phyloP scores from a whole-genome alignment of 208 protist species.

The Acanthamoeba royreba region DNA sequence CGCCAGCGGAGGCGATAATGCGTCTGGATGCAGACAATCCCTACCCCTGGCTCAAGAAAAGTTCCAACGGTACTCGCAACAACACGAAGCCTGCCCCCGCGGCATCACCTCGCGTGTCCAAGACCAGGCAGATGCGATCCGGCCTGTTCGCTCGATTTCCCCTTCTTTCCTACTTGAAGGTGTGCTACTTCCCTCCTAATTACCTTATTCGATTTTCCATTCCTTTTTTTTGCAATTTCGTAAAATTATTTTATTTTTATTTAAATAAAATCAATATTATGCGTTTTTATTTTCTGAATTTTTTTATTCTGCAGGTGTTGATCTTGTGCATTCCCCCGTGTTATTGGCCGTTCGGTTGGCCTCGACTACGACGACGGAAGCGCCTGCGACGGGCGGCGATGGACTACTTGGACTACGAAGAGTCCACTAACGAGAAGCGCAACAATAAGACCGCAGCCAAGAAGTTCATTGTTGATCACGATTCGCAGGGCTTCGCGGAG shows the following conservation, averaged over 20 bases:
- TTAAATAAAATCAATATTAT: too few species aligned
- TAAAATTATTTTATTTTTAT: too few species aligned
- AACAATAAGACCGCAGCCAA: not conserved
- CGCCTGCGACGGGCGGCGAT: not conserved
- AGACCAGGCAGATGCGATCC: not conserved
- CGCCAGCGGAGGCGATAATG: too few species aligned
- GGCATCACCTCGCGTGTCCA: not conserved
- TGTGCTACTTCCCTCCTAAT: too few species aligned
- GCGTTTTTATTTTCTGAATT: too few species aligned
- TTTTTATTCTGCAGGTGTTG: too few species aligned
- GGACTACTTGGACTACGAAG: not conserved
- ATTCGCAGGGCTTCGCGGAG: not conserved
- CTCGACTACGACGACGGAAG: not conserved
- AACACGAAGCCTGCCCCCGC: not conserved
- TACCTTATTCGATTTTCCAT: too few species aligned
- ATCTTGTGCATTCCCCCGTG: not conserved
- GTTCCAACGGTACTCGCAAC: not conserved
- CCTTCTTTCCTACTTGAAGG: not conserved
- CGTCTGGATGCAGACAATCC: not conserved
- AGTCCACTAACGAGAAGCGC: not conserved
- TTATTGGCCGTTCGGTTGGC: not conserved
- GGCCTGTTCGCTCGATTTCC: not conserved
- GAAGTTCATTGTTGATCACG: not conserved
- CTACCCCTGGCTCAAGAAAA: not conserved
- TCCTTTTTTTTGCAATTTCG: too few species aligned